Conservation (phyloP, 2,329 filamentous ascomycete genomes). For the Leptographium lundbergii region DNA sequence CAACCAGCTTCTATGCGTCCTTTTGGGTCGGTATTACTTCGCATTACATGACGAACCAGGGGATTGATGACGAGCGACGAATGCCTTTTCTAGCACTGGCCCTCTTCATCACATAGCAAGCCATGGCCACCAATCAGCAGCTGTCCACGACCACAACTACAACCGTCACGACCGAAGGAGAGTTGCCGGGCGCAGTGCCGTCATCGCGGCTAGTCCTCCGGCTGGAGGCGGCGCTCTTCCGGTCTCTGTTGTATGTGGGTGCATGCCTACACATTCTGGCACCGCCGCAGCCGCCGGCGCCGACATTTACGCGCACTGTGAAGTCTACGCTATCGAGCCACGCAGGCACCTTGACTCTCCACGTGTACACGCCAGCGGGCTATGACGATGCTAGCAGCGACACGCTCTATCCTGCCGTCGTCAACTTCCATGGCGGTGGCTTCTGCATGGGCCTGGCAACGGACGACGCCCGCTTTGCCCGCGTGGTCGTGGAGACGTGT, state of each 20-base stretch:
- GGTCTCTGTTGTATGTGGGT: conserved; percentile 53
- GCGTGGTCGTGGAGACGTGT: conserved; percentile 30
- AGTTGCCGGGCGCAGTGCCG: conserved; percentile 9
- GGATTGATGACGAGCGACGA: too few species aligned
- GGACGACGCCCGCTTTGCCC: conserved; percentile 50
- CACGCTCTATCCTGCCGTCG: conserved; percentile 35
- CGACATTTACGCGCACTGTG: conserved; percentile 45
- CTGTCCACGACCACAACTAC: not conserved
- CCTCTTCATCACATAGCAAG: too few species aligned
- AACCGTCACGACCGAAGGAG: not conserved
- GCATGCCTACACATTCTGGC: conserved; percentile 56
- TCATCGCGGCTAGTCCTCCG: conserved; percentile 46
- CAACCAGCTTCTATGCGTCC: too few species aligned
- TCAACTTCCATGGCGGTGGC: conserved; percentile 57
- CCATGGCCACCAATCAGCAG: not conserved
- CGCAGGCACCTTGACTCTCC: not conserved
- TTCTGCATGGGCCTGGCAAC: conserved; percentile 51
- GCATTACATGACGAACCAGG: too few species aligned
- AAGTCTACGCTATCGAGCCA: conserved; percentile 24
- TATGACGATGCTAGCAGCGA: not conserved
- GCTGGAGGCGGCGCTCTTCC: conserved; percentile 52
- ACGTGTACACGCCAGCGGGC: not conserved
- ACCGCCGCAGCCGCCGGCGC: conserved; percentile 44
- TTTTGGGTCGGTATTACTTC: too few species aligned
- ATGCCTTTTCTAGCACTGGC: too few species aligned